Evolutionary conservation across 129 eudicot genomes (phyloP).

Genomic region (Sambucus nigra): DNA sequence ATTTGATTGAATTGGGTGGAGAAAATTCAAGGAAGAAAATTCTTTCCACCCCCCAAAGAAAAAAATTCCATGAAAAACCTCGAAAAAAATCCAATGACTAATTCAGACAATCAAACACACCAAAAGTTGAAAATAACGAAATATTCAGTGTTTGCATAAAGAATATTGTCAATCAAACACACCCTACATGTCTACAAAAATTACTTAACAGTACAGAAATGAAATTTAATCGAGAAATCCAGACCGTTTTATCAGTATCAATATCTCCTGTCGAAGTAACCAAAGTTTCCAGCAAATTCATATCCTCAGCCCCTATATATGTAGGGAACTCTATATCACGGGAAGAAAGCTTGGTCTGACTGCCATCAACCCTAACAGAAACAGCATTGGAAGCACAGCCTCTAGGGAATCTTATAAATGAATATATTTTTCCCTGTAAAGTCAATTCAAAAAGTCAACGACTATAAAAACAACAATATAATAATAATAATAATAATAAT

Average conservation of each 20-base stretch:
- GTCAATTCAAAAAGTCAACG: slow-evolving; percentile 7
- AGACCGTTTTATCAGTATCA: slow-evolving; percentile 31
- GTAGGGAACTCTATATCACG: slow-evolving; percentile 44
- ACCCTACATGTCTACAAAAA: neutral
- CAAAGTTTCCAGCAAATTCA: slow-evolving; percentile 47
- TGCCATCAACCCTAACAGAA: slow-evolving; percentile 20
- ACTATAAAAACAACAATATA: slow-evolving; percentile 4
- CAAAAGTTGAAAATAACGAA: too few species aligned
- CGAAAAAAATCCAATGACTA: too few species aligned
- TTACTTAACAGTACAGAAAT: neutral
- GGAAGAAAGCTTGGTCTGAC: slow-evolving; percentile 18
- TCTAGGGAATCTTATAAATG: slow-evolving; percentile 78
- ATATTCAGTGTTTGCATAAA: too few species aligned
- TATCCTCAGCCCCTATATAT: slow-evolving; percentile 26
- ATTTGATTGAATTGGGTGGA: slow-evolving; percentile 1
- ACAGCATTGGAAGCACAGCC: slow-evolving; percentile 29
- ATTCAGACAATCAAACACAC: too few species aligned
- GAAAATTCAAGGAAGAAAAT: neutral
- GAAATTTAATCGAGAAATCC: slow-evolving; percentile 1
- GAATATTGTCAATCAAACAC: too few species aligned
- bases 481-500: slow-evolving; percentile 4
- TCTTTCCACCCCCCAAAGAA: too few species aligned
- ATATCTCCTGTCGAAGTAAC: slow-evolving; percentile 19
- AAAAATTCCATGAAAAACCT: neutral
- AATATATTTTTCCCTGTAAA: slow-evolving; percentile 46